phyloP scores from a whole-genome alignment of 73 alveolate genomes.

The Paramecium caudatum region DNA sequence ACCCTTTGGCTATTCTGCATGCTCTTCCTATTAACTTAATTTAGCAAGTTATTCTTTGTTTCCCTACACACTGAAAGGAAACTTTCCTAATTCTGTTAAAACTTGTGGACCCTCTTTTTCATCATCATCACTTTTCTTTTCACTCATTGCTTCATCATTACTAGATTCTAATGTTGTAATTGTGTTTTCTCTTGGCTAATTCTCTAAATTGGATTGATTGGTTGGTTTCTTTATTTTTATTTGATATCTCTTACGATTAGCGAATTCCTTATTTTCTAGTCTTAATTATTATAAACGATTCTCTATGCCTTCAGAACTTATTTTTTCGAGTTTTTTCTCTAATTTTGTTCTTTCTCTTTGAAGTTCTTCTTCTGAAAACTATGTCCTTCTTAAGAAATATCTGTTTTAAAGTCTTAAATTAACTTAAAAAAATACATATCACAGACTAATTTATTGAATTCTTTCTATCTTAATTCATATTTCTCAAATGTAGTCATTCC shows the following conservation, averaged over 20 bases:
- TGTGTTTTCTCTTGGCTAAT: neutral
- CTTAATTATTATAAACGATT: neutral
- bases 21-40: neutral
- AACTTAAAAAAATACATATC: too few relatives aligned
- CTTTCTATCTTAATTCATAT: constrained; percentile 23
- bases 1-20: neutral
- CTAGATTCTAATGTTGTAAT: neutral
- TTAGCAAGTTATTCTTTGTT: neutral
- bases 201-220: neutral
- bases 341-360: neutral
- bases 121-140: neutral
- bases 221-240: neutral
- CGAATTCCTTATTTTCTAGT: neutral
- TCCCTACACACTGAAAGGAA: neutral
- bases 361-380: neutral
- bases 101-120: neutral
- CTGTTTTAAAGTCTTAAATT: neutral
- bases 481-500: neutral
- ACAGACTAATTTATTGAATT: neutral
- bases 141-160: neutral
- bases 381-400: constrained; percentile 16
- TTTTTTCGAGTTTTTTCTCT: neutral
- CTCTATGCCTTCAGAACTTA: neutral
- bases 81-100: neutral
- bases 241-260: constrained; percentile 1